Evolutionary conservation across 768 basidiomycete species (phyloP).

Genomic region (Guyanaporus albipodus): DNA sequence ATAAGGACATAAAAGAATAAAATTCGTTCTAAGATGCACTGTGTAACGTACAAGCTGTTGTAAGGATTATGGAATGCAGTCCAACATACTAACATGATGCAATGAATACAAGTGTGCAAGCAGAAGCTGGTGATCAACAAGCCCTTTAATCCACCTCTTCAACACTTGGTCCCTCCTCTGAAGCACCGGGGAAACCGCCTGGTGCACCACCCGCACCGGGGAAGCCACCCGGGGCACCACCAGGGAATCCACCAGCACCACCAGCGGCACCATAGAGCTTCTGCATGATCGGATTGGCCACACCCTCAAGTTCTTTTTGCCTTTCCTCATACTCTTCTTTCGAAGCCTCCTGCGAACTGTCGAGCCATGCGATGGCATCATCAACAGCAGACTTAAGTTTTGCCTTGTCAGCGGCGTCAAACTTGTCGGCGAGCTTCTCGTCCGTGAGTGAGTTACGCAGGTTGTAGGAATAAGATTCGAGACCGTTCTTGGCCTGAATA

Average conservation of each 20-base stretch:
- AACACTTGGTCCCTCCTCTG: slow-evolving; percentile 83
- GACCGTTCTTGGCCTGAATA: slow-evolving; percentile 82
- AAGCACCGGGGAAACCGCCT: slow-evolving; percentile 65
- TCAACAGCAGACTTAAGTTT: slow-evolving; percentile 80
- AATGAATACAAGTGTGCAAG: slow-evolving; percentile 22
- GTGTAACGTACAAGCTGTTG: slow-evolving; percentile 29
- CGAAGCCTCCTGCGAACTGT: slow-evolving; percentile 80
- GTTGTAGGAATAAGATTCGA: slow-evolving; percentile 95
- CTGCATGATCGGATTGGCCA: slow-evolving; percentile 76
- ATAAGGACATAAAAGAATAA: slow-evolving; percentile 1
- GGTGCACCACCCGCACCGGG: slow-evolving; percentile 62
- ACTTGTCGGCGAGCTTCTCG: slow-evolving; percentile 84
- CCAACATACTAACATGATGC: slow-evolving; percentile 33
- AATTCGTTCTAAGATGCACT: slow-evolving; percentile 29
- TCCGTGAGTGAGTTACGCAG: slow-evolving; percentile 85
- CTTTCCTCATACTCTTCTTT: slow-evolving; percentile 92
- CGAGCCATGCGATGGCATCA: slow-evolving; percentile 84
- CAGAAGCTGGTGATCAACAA: slow-evolving; percentile 11
- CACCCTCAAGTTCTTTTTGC: slow-evolving; percentile 87
- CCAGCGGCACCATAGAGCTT: slow-evolving; percentile 64
- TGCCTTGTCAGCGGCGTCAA: slow-evolving; percentile 80
- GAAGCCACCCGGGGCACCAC: slow-evolving; percentile 51
- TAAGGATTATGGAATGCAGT: slow-evolving; percentile 27
- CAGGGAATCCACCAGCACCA: slow-evolving; percentile 52
- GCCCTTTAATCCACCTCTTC: slow-evolving; percentile 79